Conservation (phyloP, 345 rosid genomes). For the Trapa bicornis region DNA sequence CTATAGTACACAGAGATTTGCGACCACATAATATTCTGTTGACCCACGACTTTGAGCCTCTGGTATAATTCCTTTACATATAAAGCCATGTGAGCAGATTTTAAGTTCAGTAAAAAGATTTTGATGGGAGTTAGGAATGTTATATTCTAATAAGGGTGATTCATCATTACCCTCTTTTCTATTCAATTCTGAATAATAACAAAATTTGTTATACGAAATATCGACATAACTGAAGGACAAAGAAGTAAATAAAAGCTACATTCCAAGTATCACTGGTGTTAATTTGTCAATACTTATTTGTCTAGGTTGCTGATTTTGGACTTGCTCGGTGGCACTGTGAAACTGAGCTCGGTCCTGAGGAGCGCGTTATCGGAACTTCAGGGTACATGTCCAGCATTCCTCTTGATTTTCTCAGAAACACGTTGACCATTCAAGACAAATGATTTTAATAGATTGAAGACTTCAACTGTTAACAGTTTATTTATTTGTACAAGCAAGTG, state of each 20-base stretch:
- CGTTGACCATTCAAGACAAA: background rate
- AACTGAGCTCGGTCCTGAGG: constrained; percentile 24
- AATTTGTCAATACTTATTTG: background rate
- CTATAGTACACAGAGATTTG: constrained; percentile 57
- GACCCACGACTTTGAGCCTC: constrained; percentile 65
- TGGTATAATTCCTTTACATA: constrained; percentile 22
- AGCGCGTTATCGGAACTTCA: constrained; percentile 34
- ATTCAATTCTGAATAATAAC: too few relatives aligned
- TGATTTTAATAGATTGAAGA: background rate
- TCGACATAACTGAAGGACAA: background rate
- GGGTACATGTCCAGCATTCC: constrained; percentile 25
- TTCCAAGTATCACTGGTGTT: background rate
- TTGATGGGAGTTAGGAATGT: background rate
- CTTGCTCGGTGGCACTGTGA: constrained; percentile 57
- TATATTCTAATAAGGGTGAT: background rate
- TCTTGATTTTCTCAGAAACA: background rate
- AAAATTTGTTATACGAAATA: background rate
- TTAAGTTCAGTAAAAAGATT: background rate
- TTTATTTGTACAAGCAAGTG: background rate
- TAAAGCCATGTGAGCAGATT: background rate
- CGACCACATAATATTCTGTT: constrained; percentile 53
- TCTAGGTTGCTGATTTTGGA: constrained; percentile 66
- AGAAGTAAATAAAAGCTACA: background rate
- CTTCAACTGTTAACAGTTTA: background rate
- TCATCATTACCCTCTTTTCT: background rate